Conservation (phyloP, 2,329 filamentous ascomycete species). For the Periconia sp. region DNA sequence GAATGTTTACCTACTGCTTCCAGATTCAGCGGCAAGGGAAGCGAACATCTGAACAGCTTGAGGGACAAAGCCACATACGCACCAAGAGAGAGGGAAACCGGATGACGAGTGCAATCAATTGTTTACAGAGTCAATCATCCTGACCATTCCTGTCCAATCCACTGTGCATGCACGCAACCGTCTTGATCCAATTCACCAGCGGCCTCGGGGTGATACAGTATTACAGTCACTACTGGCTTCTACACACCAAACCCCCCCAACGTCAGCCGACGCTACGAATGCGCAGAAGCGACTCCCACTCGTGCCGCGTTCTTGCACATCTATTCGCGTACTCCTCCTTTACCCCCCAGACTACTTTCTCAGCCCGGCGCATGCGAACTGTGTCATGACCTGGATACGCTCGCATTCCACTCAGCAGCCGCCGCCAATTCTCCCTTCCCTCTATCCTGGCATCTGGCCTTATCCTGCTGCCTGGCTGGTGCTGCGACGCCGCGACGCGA, state of each 20-base stretch:
- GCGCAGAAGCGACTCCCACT: constrained; percentile 3
- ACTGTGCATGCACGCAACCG: not conserved
- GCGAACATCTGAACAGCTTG: not conserved
- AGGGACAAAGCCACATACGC: not conserved
- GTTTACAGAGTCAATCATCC: too few species aligned
- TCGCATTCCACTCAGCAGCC: too few species aligned
- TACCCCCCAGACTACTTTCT: not conserved
- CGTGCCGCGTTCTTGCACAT: constrained; percentile 13
- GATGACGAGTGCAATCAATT: too few species aligned
- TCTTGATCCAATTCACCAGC: not conserved
- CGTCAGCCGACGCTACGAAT: constrained; percentile 7
- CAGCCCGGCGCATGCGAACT: not conserved
- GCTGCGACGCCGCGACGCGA: not conserved
- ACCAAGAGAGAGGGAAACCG: not conserved
- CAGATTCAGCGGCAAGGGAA: not conserved
- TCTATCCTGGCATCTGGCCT: too few species aligned
- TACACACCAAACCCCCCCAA: not conserved
- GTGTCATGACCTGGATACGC: not conserved
- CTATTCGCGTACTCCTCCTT: constrained; percentile 9
- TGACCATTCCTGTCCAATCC: not conserved
- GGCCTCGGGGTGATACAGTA: not conserved
- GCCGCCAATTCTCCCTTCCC: too few species aligned
- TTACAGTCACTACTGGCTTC: not conserved
- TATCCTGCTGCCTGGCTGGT: not conserved
- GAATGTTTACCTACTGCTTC: not conserved